phyloP scores from a whole-genome alignment of 768 basidiomycete species.

The Pulveroboletus sp. region DNA sequence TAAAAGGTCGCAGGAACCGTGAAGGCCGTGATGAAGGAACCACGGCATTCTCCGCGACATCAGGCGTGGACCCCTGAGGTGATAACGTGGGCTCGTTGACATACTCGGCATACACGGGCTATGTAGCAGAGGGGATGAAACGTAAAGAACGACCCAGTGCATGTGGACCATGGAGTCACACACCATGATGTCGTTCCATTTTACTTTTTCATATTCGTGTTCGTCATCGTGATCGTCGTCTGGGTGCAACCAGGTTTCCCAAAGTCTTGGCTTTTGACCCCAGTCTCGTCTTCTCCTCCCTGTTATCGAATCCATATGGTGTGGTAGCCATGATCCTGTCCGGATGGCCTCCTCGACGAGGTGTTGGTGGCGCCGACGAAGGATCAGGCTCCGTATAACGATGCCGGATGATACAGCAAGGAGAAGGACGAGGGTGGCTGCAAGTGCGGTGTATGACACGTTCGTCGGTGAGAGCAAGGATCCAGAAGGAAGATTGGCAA shows the following conservation, averaged over 20 bases:
- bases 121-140: not conserved
- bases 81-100: constrained; percentile 10
- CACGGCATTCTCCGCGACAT: not conserved
- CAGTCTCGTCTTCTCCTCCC: constrained; percentile 24
- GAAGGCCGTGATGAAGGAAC: constrained; percentile 8
- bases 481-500: not conserved
- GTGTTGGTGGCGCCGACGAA: constrained; percentile 56
- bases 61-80: not conserved
- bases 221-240: constrained; percentile 9
- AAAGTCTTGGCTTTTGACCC: constrained; percentile 29
- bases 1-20: constrained; percentile 18
- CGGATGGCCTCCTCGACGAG: constrained; percentile 60
- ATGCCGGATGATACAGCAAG: constrained; percentile 65
- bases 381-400: constrained; percentile 56
- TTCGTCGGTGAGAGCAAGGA: constrained; percentile 2
- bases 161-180: not conserved
- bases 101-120: constrained; percentile 26
- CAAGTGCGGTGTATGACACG: constrained; percentile 39
- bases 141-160: not conserved
- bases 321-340: constrained; percentile 55
- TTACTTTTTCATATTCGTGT: not conserved
- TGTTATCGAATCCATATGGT: constrained; percentile 7
- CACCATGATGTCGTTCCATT: constrained; percentile 30
- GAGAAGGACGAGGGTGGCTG: constrained; percentile 63
- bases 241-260: constrained; percentile 25